Percentiles rank a stretch among this genome's conserved stretches.
These are phyloP conservation scores for Neofusicoccum ribis DNA, from an alignment of 2,329 filamentous ascomycete species.

Conservation along the genomic window DNA sequence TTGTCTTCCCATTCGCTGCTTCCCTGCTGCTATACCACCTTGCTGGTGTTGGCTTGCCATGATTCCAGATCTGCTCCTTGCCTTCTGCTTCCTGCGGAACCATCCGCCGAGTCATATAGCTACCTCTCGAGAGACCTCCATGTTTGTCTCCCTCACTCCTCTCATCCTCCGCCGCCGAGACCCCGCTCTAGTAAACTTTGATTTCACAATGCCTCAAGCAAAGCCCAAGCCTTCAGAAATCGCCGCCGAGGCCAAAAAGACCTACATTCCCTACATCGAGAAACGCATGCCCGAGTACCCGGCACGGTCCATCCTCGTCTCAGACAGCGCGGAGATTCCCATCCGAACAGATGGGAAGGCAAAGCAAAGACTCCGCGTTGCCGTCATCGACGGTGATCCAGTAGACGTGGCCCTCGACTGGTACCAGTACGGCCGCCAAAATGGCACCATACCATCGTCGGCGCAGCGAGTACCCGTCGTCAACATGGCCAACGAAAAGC, in stretches of 20 bases:
- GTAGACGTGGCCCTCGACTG: slow-evolving; percentile 60
- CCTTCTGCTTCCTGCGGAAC: slow-evolving; percentile 16
- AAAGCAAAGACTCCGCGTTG: slow-evolving; percentile 42
- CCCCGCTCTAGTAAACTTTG: background rate
- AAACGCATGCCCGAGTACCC: slow-evolving; percentile 56
- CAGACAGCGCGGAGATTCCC: slow-evolving; percentile 36
- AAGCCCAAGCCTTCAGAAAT: slow-evolving; percentile 68
- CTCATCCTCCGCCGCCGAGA: background rate
- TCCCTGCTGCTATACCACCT: slow-evolving; percentile 18
- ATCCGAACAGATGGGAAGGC: slow-evolving; percentile 51
- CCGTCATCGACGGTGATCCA: slow-evolving; percentile 48
- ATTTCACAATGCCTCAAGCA: slow-evolving; percentile 54
- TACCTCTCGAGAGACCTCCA: background rate
- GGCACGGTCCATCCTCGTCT: slow-evolving; percentile 61
- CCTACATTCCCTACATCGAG: slow-evolving; percentile 66
- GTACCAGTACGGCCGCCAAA: slow-evolving; percentile 44
- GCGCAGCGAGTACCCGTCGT: slow-evolving; percentile 60
- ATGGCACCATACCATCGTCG: slow-evolving; percentile 1
- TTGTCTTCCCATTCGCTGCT: slow-evolving; percentile 21
- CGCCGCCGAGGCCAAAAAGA: slow-evolving; percentile 70
- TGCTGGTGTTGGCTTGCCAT: slow-evolving; percentile 10
- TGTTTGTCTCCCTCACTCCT: background rate
- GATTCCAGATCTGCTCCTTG: slow-evolving; percentile 15
- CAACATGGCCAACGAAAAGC: slow-evolving; percentile 73
- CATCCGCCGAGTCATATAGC: slow-evolving; percentile 11